phyloP scores from a whole-genome alignment of 495 filamentous ascomycete genomes.

The Xylaria cubensis region DNA sequence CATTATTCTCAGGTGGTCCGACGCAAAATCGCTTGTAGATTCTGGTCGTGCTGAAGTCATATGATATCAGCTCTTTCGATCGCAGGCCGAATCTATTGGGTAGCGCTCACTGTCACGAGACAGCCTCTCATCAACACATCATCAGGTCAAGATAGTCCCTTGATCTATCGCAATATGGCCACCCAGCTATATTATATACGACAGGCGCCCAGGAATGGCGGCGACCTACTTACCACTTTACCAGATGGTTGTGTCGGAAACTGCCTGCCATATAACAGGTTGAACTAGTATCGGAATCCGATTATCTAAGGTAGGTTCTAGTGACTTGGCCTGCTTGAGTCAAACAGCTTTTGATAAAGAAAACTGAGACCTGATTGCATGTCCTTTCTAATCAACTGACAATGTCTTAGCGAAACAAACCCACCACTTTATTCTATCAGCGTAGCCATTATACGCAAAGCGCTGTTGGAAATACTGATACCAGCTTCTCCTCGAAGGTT shows the following conservation, averaged over 20 bases:
- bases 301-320: neutral
- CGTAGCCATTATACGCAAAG: neutral
- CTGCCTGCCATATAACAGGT: neutral
- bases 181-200: neutral
- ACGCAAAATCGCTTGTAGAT: constrained; percentile 72
- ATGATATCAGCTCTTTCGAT: constrained; percentile 47
- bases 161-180: neutral
- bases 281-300: neutral
- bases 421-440: neutral
- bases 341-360: neutral
- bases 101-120: neutral
- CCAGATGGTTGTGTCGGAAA: neutral
- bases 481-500: neutral
- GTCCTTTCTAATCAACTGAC: neutral
- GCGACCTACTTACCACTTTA: neutral
- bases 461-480: neutral
- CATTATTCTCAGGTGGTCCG: constrained; percentile 86
- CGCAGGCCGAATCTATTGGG: neutral
- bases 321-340: neutral
- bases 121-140: neutral
- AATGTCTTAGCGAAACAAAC: neutral
- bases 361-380: neutral
- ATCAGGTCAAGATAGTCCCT: neutral
- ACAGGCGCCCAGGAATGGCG: neutral
- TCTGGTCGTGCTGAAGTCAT: constrained; percentile 83